Conservation (phyloP, 495 filamentous ascomycete genomes). For the Chaetomidium leptoderma region DNA sequence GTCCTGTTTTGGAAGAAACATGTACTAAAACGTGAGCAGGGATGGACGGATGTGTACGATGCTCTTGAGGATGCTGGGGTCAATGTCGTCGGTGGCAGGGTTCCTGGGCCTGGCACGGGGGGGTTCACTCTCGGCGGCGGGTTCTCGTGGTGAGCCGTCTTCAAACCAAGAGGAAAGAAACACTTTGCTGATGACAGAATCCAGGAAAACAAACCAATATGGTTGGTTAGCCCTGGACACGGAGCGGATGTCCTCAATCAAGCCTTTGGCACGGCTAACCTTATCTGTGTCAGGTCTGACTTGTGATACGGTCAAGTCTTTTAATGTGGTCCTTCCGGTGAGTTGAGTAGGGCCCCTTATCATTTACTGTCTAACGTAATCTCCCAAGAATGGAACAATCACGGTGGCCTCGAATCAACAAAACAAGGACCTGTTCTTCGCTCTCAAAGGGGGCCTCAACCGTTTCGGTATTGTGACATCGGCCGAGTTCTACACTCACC, state of each 20-base stretch:
- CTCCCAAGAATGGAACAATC: slow-evolving; percentile 28
- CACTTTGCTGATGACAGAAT: background rate
- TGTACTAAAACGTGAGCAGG: no score
- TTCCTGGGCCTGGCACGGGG: slow-evolving; percentile 26
- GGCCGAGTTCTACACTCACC: slow-evolving; percentile 46
- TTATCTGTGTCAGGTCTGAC: slow-evolving; percentile 16
- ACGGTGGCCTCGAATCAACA: slow-evolving; percentile 17
- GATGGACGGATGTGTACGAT: slow-evolving; percentile 25
- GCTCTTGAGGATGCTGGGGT: slow-evolving; percentile 15
- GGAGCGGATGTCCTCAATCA: no score
- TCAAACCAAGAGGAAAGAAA: background rate
- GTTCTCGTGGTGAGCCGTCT: slow-evolving; percentile 24
- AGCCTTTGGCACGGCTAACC: background rate
- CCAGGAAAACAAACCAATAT: slow-evolving; percentile 31
- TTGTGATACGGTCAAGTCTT: slow-evolving; percentile 23
- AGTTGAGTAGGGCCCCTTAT: no score
- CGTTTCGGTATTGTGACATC: slow-evolving; percentile 53
- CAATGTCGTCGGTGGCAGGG: slow-evolving; percentile 28
- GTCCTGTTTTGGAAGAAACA: no score
- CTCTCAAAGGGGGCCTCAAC: slow-evolving; percentile 50
- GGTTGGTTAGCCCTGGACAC: no score
- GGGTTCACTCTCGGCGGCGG: slow-evolving; percentile 31
- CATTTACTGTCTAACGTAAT: no score
- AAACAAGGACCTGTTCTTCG: slow-evolving; percentile 54
- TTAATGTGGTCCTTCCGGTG: slow-evolving; percentile 26